Evolutionary conservation across 257 asterid genomes (phyloP).

Genomic region (Petunia axillaris): DNA sequence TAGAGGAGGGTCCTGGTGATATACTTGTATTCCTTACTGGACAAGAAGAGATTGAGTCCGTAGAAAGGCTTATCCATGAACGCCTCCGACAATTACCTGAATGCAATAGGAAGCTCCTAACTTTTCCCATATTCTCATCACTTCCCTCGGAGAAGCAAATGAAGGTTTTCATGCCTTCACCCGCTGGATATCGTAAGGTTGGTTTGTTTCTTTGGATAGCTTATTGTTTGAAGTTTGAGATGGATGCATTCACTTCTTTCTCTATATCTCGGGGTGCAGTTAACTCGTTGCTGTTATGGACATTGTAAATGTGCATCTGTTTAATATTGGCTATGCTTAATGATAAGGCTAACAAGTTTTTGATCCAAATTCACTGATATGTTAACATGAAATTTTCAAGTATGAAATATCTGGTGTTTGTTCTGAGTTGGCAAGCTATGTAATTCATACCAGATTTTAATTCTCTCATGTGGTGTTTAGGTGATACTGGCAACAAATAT

Average conservation of each 20-base stretch:
- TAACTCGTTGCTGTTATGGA: neutral
- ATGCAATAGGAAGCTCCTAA: slow-evolving; percentile 64
- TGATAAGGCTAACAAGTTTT: neutral
- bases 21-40: slow-evolving; percentile 96
- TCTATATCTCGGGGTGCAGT: neutral
- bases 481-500: slow-evolving; percentile 94
- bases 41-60: slow-evolving; percentile 97
- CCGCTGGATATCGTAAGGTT: slow-evolving; percentile 91
- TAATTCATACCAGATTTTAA: neutral
- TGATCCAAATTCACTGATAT: neutral
- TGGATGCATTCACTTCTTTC: neutral
- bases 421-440: slow-evolving; percentile 19
- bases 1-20: slow-evolving; percentile 90
- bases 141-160: slow-evolving; percentile 96
- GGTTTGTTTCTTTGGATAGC: slow-evolving; percentile 28
- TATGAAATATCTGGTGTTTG: neutral
- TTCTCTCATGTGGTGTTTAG: slow-evolving; percentile 47
- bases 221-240: neutral
- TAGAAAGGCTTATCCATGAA: slow-evolving; percentile 82
- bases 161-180: slow-evolving; percentile 86
- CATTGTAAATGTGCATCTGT: slow-evolving; percentile 7
- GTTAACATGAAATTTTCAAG: neutral
- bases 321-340: neutral
- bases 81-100: slow-evolving; percentile 76
- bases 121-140: slow-evolving; percentile 84